Evolutionary conservation across 23 red algal species (phyloP).

Genomic region (Cyanidioschyzon merolae): DNA sequence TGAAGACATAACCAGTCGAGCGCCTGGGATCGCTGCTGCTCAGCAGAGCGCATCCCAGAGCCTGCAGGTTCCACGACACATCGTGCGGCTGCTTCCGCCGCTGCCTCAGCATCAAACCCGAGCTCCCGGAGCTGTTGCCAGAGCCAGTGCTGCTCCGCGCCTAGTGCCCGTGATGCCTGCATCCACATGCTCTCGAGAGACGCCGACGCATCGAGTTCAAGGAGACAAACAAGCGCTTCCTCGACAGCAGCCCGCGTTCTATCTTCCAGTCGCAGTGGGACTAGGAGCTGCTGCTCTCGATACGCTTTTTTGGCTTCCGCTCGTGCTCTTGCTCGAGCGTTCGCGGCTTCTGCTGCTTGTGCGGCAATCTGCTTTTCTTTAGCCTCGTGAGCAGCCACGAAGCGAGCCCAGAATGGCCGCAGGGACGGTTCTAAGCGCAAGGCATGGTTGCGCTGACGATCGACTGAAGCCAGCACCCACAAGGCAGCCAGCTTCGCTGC

Average conservation of each 20-base stretch:
- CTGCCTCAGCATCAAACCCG: slow-evolving; percentile 17
- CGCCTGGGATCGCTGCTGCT: no score
- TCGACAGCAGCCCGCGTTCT: slow-evolving; percentile 41
- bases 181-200: neutral
- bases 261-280: neutral
- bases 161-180: neutral
- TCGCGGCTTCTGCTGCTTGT: neutral
- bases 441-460: neutral
- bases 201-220: neutral
- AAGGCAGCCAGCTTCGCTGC: neutral
- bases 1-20: slow-evolving; percentile 70
- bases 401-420: neutral
- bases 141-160: neutral
- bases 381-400: neutral
- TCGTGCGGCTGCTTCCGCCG: slow-evolving; percentile 15
- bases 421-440: neutral
- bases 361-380: neutral
- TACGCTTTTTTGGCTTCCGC: neutral
- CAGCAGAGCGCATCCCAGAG: no score
- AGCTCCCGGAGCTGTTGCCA: neutral
- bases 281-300: neutral
- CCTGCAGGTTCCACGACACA: no score
- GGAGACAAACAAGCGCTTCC: slow-evolving; percentile 33
- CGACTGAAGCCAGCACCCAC: neutral
- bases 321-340: neutral